A percentile compares a stretch with the other conserved stretches of the same genome.
Conservation (phyloP, 176 grass and related monocot genomes). For the Carex myosuroides region DNA sequence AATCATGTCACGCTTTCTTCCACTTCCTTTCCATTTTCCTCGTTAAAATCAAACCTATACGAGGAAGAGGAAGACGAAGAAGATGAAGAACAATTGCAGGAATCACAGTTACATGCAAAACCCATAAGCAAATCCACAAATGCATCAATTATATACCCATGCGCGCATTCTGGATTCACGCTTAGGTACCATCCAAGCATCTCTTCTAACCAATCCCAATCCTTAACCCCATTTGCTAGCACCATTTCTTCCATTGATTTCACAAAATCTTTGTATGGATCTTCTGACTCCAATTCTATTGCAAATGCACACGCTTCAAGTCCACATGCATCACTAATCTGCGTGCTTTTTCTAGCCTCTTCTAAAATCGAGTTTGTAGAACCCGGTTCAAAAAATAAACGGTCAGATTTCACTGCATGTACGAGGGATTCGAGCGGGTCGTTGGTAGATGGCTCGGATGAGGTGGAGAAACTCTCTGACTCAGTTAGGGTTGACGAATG, state of each 20-base stretch:
- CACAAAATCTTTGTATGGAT: constrained; percentile 74
- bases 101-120: constrained; percentile 23
- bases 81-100: constrained; percentile 16
- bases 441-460: constrained; percentile 31
- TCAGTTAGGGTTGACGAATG: constrained; percentile 40
- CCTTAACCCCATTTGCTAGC: constrained; percentile 39
- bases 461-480: constrained; percentile 49
- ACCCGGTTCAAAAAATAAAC: constrained; percentile 56
- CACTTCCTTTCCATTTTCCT: background rate
- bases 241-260: constrained; percentile 83
- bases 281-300: constrained; percentile 56
- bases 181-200: constrained; percentile 76
- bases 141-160: constrained; percentile 48
- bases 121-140: constrained; percentile 72
- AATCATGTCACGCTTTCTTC: constrained; percentile 7
- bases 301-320: constrained; percentile 35
- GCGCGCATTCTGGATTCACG: constrained; percentile 43
- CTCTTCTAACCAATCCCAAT: constrained; percentile 62
- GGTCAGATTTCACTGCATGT: constrained; percentile 43
- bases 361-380: constrained; percentile 60
- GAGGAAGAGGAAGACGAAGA: constrained; percentile 11
- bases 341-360: background rate
- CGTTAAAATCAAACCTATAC: constrained; percentile 14
- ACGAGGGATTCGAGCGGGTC: constrained; percentile 30
- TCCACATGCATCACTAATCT: background rate